Evolutionary conservation across 1,139 yeast species (phyloP), one percentile per base, ranked within the genome.

Genomic region (Geotrichum bryndzae): DNA sequence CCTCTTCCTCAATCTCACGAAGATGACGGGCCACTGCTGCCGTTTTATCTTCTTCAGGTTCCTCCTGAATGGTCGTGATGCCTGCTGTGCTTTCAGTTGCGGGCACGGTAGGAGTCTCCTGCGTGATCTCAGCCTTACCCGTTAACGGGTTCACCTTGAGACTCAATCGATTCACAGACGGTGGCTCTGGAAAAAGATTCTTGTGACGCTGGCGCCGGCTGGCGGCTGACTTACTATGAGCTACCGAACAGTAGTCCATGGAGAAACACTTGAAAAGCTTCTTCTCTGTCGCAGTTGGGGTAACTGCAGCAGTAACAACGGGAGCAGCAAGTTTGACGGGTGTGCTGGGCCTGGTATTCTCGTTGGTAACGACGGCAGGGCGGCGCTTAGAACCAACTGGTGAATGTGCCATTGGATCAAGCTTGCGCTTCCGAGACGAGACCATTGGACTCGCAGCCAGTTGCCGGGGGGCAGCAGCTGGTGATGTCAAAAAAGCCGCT

Each of bases 91-190:
- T 35, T 10, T 35, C 41, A 15, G 41, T 15, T 3, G 13, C 41
- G 41, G 41, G n/a, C 5, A 4, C 41, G 3, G 51, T 18, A 4
- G 51, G 13, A 50, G n/a, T 3, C n/a, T 38, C 51, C 15, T 23
- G 52, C 33, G 27, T 54, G 38, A 54, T 54, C 41, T 54, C 57
- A 27, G 57, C 57, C 31, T 54, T 54, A 8, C 57, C 57, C 11
- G 57, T 54, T 18, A 45, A 51, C 31, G 46, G 52, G 11, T 54
- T 54, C n/a, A 54, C 33, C 29, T 38, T 45, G 1, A 54, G 48
- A 35, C 57, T 54, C 35, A 54, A 27, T 8, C 57, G 57, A 6
- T 35, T 15, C 13, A 45, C 38, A 2, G 57, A 38, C 2, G 51
- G 46, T 10, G 57, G 52, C 22, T 33, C 46, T 4, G 57, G 57